A percentile compares a stretch with the other conserved stretches of the same genome.
phyloP scores from a whole-genome alignment of 2,329 filamentous ascomycete genomes.

The Ceratocystis destructans region DNA sequence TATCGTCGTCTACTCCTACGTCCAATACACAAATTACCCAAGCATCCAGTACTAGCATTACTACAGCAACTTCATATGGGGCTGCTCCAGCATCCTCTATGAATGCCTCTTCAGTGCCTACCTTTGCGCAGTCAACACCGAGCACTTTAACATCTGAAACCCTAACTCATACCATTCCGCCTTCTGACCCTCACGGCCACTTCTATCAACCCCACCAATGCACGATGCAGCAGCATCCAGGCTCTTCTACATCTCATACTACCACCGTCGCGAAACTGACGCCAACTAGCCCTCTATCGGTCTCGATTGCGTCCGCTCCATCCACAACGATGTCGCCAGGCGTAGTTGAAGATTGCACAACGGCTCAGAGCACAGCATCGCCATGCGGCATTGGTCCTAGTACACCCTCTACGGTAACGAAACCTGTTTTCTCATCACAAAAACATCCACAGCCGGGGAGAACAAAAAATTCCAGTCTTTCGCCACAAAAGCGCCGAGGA shows the following conservation, averaged over 20 bases:
- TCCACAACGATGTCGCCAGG: slow-evolving; percentile 7
- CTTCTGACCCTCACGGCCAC: background rate
- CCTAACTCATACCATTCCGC: background rate
- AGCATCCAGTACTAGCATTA: background rate
- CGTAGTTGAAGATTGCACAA: background rate
- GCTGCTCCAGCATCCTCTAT: background rate
- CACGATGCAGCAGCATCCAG: background rate
- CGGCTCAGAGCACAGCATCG: background rate
- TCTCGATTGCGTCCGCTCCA: slow-evolving; percentile 3
- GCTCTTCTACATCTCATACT: background rate
- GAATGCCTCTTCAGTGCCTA: background rate
- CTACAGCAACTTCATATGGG: background rate
- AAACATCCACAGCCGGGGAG: background rate
- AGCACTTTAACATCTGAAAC: background rate
- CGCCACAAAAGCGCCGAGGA: slow-evolving; percentile 17
- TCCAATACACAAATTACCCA: background rate
- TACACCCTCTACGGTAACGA: background rate
- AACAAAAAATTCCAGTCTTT: slow-evolving; percentile 6
- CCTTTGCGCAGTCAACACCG: background rate
- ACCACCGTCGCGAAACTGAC: background rate
- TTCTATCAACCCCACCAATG: background rate
- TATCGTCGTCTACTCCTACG: background rate
- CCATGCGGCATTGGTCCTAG: background rate
- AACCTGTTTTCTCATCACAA: background rate
- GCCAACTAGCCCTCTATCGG: background rate